Evolutionary conservation across 2,329 filamentous ascomycete species (phyloP).

Genomic region (Fusarium sp.): DNA sequence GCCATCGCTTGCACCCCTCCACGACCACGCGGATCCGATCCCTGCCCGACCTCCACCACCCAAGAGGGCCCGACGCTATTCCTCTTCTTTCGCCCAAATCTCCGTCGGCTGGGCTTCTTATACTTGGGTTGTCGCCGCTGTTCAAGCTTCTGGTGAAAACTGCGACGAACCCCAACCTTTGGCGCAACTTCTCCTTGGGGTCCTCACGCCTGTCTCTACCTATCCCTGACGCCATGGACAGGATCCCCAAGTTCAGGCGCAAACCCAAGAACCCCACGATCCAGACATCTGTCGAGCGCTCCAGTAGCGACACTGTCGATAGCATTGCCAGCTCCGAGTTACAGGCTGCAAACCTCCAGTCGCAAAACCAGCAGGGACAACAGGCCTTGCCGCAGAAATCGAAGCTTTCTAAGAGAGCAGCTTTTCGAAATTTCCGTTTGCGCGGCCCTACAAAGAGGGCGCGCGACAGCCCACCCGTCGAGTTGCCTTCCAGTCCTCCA

Average conservation of each 20-base stretch:
- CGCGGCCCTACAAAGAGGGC: conserved; percentile 63
- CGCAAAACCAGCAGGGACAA: conserved; percentile 37
- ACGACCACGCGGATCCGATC: conserved; percentile 38
- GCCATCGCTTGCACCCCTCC: conserved; percentile 38
- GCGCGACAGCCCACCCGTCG: conserved; percentile 57
- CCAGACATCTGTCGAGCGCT: conserved; percentile 56
- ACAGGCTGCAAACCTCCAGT: conserved; percentile 41
- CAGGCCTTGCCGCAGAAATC: conserved; percentile 37
- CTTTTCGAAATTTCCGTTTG: conserved; percentile 62
- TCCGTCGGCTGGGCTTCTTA: conserved; percentile 30
- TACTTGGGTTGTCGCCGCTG: conserved; percentile 31
- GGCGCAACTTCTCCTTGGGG: conserved; percentile 29
- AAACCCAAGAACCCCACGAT: conserved; percentile 61
- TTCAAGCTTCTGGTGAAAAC: conserved; percentile 19
- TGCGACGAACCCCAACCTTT: conserved; percentile 29
- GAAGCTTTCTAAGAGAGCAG: conserved; percentile 52
- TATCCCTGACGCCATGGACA: conserved; percentile 54
- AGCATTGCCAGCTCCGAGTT: conserved; percentile 48
- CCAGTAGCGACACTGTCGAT: conserved; percentile 49
- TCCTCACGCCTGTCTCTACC: conserved; percentile 25
- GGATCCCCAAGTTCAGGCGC: conserved; percentile 59
- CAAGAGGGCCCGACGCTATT: conserved; percentile 40
- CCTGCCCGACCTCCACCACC: conserved; percentile 44
- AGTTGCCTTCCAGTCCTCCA: conserved; percentile 49
- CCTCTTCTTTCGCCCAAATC: conserved; percentile 41